A percentile compares a stretch with the other conserved stretches of the same genome.
These are phyloP conservation scores for Suillus placidus DNA, from an alignment of 768 basidiomycete genomes.

Conservation along the genomic window DNA sequence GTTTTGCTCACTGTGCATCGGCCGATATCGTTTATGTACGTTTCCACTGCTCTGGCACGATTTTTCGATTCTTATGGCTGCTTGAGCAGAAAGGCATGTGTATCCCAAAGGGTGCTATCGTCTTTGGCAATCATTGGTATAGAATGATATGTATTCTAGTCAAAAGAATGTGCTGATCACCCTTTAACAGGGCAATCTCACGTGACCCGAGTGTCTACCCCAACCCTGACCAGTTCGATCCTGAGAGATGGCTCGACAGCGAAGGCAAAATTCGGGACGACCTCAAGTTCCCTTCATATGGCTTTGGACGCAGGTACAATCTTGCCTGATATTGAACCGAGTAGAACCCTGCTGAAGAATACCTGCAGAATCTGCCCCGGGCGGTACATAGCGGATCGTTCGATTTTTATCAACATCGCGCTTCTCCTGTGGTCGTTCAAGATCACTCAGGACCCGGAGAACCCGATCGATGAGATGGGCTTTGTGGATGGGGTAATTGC, in stretches of 20 bases:
- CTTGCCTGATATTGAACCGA: neutral
- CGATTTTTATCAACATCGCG: slow-evolving; percentile 67
- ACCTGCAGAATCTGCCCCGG: slow-evolving; percentile 61
- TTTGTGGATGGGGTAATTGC: slow-evolving; percentile 67
- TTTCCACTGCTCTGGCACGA: neutral
- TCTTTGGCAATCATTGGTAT: slow-evolving; percentile 39
- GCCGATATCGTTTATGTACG: slow-evolving; percentile 65
- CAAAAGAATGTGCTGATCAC: neutral
- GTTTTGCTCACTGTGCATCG: slow-evolving; percentile 66
- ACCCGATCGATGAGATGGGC: slow-evolving; percentile 60
- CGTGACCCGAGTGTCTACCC: slow-evolving; percentile 56
- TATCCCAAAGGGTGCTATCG: slow-evolving; percentile 40
- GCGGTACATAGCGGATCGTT: slow-evolving; percentile 60
- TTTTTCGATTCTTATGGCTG: neutral
- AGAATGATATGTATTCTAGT: too few relatives aligned
- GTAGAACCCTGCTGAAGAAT: neutral
- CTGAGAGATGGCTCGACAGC: slow-evolving; percentile 55
- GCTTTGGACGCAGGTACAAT: slow-evolving; percentile 50
- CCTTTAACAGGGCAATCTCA: slow-evolving; percentile 47
- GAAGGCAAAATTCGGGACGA: slow-evolving; percentile 49
- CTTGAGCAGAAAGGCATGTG: slow-evolving; percentile 35
- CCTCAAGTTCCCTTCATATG: slow-evolving; percentile 52
- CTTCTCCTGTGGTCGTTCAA: slow-evolving; percentile 67
- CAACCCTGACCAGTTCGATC: slow-evolving; percentile 60
- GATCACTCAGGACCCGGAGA: slow-evolving; percentile 49